These are phyloP conservation scores for Brassica juncea DNA, from an alignment of 345 rosid species.

Conservation along the genomic window DNA sequence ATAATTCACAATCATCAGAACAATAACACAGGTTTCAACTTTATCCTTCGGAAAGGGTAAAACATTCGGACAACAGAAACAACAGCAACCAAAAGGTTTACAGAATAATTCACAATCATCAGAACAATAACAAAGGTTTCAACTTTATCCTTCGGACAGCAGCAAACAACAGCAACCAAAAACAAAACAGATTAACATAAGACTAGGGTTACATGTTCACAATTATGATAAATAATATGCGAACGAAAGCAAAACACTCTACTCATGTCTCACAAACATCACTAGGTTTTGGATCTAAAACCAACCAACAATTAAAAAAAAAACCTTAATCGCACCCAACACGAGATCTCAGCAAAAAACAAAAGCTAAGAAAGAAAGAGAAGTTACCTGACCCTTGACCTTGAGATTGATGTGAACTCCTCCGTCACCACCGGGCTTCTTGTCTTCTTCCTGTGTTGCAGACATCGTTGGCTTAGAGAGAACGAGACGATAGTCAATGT, in stretches of 20 bases:
- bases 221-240: neutral
- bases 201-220: neutral
- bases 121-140: neutral
- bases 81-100: neutral
- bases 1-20: neutral
- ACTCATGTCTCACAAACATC: neutral
- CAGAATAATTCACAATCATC: neutral
- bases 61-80: neutral
- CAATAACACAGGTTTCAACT: neutral
- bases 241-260: neutral
- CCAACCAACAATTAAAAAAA: neutral
- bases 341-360: neutral
- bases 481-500: neutral
- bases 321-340: neutral
- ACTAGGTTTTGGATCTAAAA: neutral
- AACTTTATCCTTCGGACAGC: neutral
- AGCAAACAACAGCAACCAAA: neutral
- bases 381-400: slow-evolving; percentile 82
- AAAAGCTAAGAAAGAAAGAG: neutral
- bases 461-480: slow-evolving; percentile 20
- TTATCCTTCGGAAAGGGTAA: neutral
- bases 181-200: neutral
- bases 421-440: slow-evolving; percentile 78
- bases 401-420: slow-evolving; percentile 80
- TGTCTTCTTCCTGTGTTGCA: slow-evolving; percentile 60